Evolutionary conservation across 2,329 filamentous ascomycete genomes (phyloP).

Genomic region (Phymatotrichopsis omnivora): DNA sequence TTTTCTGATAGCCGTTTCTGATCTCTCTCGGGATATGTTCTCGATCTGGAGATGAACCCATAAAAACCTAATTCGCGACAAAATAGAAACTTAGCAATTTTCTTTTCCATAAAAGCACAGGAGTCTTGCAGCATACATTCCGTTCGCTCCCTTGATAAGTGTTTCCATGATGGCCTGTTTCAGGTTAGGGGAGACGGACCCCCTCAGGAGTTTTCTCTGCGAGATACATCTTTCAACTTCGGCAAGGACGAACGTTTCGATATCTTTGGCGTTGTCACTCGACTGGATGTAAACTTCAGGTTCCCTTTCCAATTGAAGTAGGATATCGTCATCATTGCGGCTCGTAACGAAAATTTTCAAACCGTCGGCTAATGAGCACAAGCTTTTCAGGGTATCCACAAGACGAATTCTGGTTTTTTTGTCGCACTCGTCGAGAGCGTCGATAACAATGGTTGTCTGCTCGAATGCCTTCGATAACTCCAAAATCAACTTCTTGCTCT

Average conservation of each 20-base stretch:
- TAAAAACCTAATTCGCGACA: constrained; percentile 3
- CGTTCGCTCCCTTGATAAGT: constrained; percentile 6
- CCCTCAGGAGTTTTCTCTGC: constrained; percentile 1
- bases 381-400: constrained; percentile 8
- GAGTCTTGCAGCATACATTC: constrained; percentile 8
- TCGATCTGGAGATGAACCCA: constrained; percentile 9
- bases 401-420: background rate
- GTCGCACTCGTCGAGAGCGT: constrained; percentile 18
- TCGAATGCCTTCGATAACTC: constrained; percentile 3
- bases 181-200: background rate
- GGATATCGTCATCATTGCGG: constrained; percentile 15
- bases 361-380: background rate
- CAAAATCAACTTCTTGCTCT: constrained; percentile 7
- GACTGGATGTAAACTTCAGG: constrained; percentile 16
- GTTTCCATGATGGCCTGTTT: constrained; percentile 2
- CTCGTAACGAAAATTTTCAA: constrained; percentile 19
- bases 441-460: constrained; percentile 15
- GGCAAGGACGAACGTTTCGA: constrained; percentile 5
- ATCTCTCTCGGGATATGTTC: background rate
- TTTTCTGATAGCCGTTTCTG: background rate
- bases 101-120: background rate
- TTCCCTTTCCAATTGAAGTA: background rate
- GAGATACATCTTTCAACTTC: constrained; percentile 7
- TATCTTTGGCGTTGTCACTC: constrained; percentile 8
- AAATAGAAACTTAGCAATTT: background rate